Conservation (phyloP, 495 filamentous ascomycete genomes). For the Talaromyces adpressus region DNA sequence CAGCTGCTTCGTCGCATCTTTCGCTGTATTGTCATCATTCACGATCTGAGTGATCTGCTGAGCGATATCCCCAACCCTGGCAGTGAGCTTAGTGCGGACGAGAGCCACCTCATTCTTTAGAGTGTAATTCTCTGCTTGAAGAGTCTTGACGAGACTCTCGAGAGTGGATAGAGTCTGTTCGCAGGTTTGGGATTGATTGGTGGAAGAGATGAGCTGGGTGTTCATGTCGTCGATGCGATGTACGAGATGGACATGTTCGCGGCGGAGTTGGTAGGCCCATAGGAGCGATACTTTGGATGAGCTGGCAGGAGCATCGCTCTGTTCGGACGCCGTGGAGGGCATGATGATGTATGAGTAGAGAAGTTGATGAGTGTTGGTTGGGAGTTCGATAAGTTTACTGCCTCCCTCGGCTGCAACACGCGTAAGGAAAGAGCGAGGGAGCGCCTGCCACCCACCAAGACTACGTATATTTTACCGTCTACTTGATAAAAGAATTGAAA, state of each 20-base stretch:
- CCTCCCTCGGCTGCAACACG: background rate
- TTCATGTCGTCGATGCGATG: constrained; percentile 12
- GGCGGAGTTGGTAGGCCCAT: constrained; percentile 28
- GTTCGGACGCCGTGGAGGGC: background rate
- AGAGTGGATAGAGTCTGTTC: constrained; percentile 9
- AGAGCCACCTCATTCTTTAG: constrained; percentile 5
- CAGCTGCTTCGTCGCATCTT: background rate
- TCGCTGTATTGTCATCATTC: background rate
- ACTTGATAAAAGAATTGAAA: constrained; percentile 1
- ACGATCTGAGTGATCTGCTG: background rate
- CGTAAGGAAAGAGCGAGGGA: background rate
- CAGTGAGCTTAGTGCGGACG: background rate
- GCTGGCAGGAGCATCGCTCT: background rate
- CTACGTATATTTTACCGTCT: background rate
- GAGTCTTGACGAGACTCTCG: constrained; percentile 9
- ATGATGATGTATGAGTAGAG: background rate
- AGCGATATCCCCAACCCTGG: background rate
- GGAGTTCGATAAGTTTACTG: background rate
- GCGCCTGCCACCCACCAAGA: background rate
- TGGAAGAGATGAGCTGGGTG: constrained; percentile 8
- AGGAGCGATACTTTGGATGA: constrained; percentile 17
- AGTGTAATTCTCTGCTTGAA: constrained; percentile 13
- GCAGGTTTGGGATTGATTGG: constrained; percentile 1
- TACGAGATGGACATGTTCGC: constrained; percentile 24
- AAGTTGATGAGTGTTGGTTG: background rate